phyloP scores from a whole-genome alignment of 2,329 filamentous ascomycete genomes.

The Sporothrix globosa region DNA sequence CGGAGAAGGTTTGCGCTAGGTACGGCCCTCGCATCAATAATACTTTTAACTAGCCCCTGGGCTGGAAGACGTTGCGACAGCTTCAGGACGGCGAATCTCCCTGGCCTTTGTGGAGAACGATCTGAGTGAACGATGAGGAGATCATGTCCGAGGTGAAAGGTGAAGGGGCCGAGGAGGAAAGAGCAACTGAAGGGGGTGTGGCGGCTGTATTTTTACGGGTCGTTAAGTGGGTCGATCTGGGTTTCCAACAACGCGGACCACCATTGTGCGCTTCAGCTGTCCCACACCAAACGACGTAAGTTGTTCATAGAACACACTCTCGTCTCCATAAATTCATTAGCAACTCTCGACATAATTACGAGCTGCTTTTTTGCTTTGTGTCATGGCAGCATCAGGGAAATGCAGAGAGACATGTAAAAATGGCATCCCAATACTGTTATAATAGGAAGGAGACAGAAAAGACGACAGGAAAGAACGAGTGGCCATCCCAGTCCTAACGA shows the following conservation, averaged over 20 bases:
- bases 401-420: not conserved
- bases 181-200: not conserved
- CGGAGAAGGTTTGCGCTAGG: not conserved
- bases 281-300: not conserved
- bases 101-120: too few relatives aligned
- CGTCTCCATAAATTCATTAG: not conserved
- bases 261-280: constrained; percentile 1
- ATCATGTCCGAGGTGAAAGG: not conserved
- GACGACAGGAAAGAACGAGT: not conserved
- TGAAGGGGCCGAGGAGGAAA: not conserved
- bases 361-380: not conserved
- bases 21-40: not conserved
- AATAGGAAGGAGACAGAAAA: not conserved
- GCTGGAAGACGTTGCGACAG: not conserved
- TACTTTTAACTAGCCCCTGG: not conserved
- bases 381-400: not conserved
- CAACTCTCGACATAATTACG: not conserved
- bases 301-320: not conserved
- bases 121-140: not conserved
- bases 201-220: not conserved
- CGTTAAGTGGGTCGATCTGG: constrained; percentile 9
- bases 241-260: not conserved
- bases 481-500: too few relatives aligned
- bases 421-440: not conserved
- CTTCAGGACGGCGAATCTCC: not conserved